phyloP scores from a whole-genome alignment of 1,284 basidiomycete species.

The Heliocybe sulcata region DNA sequence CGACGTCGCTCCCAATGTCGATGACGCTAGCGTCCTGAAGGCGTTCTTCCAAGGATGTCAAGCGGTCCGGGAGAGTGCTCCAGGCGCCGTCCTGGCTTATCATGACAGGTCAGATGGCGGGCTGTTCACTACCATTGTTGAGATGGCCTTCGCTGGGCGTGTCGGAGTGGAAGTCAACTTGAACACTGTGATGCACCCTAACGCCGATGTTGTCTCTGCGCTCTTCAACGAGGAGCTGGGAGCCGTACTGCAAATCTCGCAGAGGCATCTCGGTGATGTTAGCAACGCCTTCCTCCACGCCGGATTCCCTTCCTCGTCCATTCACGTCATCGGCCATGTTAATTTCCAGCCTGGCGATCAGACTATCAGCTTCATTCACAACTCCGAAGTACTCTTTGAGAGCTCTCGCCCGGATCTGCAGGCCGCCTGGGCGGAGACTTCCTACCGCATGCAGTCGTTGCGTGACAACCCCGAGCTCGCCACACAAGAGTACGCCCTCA shows the following conservation, averaged over 20 bases:
- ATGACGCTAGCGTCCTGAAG: constrained; percentile 68
- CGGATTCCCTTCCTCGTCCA: constrained; percentile 68
- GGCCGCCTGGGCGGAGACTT: constrained; percentile 89
- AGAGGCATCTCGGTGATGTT: constrained; percentile 53
- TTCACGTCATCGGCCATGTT: constrained; percentile 75
- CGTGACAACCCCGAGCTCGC: constrained; percentile 83
- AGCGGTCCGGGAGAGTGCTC: constrained; percentile 50
- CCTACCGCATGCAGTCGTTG: constrained; percentile 84
- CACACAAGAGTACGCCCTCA: constrained; percentile 78
- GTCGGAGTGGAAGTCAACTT: constrained; percentile 70
- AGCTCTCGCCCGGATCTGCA: constrained; percentile 73
- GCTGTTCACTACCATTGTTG: constrained; percentile 84
- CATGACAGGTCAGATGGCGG: constrained; percentile 99
- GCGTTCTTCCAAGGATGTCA: constrained; percentile 81
- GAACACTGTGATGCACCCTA: constrained; percentile 38
- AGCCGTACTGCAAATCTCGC: constrained; percentile 82
- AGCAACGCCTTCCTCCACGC: constrained; percentile 53
- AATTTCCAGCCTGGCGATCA: constrained; percentile 49
- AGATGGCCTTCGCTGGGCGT: constrained; percentile 95
- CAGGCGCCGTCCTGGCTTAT: constrained; percentile 81
- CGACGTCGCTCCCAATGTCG: constrained; percentile 84
- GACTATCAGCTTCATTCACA: constrained; percentile 52
- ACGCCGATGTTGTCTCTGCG: constrained; percentile 52
- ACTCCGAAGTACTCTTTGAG: constrained; percentile 50
- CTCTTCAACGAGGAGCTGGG: constrained; percentile 98